A percentile compares a stretch with the other conserved stretches of the same genome.
Conservation (phyloP, 2,329 filamentous ascomycete genomes). For the Polytolypa hystricis region DNA sequence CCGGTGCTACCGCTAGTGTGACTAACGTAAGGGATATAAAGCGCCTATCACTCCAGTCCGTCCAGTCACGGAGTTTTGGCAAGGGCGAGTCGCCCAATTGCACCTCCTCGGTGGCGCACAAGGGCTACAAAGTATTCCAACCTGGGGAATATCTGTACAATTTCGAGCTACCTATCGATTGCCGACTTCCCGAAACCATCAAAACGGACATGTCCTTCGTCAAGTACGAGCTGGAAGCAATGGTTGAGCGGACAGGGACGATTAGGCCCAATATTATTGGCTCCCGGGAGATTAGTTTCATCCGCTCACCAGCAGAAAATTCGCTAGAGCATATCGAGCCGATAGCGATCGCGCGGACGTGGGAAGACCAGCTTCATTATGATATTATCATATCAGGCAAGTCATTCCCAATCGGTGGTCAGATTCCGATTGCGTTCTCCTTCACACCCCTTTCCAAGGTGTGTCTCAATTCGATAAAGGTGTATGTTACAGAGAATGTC, state of each 20-base stretch:
- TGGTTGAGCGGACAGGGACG: conserved; percentile 73
- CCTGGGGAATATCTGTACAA: conserved; percentile 63
- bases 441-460: conserved; percentile 87
- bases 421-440: conserved; percentile 89
- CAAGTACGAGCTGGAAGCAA: conserved; percentile 77
- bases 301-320: conserved; percentile 75
- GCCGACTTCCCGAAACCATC: conserved; percentile 69
- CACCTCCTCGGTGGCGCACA: conserved; percentile 52
- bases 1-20: conserved; percentile 35
- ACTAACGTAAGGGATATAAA: conserved; percentile 43
- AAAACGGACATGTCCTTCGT: conserved; percentile 78
- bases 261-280: conserved; percentile 84
- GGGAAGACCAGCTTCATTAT: conserved; percentile 92
- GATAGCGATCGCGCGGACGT: conserved; percentile 84
- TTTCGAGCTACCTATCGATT: conserved; percentile 75
- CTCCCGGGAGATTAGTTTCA: conserved; percentile 68
- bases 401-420: conserved; percentile 78
- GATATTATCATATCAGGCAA: conserved; percentile 95
- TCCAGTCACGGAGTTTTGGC: conserved; percentile 72
- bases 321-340: conserved; percentile 86
- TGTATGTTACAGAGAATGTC: conserved; percentile 79
- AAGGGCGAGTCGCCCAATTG: conserved; percentile 57
- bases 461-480: conserved; percentile 83
- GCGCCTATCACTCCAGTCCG: conserved; percentile 66
- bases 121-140: conserved; percentile 76